Evolutionary conservation across 768 basidiomycete genomes (phyloP).

Genomic region (Sporobolomyces pararoseus): DNA sequence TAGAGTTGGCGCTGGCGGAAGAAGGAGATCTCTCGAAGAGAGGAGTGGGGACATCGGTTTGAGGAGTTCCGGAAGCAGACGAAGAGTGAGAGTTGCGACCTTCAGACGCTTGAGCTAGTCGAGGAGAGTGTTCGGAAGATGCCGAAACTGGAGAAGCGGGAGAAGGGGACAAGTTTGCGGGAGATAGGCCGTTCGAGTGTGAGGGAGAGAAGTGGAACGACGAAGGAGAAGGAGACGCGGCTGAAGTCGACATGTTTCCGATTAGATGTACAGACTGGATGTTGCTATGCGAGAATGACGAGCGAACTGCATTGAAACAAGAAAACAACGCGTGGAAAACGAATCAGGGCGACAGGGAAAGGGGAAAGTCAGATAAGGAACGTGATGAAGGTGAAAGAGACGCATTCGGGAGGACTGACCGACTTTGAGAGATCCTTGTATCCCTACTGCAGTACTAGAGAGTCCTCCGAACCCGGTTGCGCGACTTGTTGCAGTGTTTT

Average conservation of each 20-base stretch:
- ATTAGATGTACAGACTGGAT: not conserved
- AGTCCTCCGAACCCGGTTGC: not conserved
- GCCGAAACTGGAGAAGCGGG: not conserved
- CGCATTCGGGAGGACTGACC: too few species aligned
- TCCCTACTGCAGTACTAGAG: not conserved
- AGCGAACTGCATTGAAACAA: not conserved
- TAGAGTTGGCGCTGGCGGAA: not conserved
- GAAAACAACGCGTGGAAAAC: not conserved
- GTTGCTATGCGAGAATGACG: not conserved
- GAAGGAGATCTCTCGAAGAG: slow-evolving; percentile 15
- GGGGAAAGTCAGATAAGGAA: not conserved
- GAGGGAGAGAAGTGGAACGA: slow-evolving; percentile 24
- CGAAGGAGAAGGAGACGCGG: slow-evolving; percentile 7
- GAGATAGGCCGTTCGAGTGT: not conserved
- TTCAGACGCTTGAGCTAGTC: not conserved
- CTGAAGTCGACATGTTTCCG: slow-evolving; percentile 1
- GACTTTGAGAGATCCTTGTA: too few species aligned
- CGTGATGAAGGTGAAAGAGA: not conserved
- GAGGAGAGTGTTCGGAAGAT: not conserved
- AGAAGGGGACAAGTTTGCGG: slow-evolving; percentile 1
- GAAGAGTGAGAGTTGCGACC: not conserved
- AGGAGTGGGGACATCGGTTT: slow-evolving; percentile 23
- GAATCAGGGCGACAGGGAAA: not conserved
- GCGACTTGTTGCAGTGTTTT: slow-evolving; percentile 10
- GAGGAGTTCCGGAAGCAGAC: not conserved